Base-by-base conservation (phyloP, 805 yeast species). In the Candida wancherniae region DNA sequence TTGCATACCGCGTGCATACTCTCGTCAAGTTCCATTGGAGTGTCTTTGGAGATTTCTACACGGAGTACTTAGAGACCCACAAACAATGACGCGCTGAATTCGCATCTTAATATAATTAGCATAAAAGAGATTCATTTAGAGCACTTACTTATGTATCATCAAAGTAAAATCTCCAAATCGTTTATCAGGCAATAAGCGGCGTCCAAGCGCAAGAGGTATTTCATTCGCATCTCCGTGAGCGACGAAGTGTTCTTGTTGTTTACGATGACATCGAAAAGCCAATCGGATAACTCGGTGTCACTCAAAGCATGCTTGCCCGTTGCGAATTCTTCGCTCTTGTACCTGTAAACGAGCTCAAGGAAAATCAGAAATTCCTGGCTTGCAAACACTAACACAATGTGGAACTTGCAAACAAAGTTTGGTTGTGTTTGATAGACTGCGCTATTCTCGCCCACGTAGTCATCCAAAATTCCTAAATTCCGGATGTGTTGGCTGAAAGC, bases 11-110 rank as follows among this genome's bases (percentile, higher is more conserved):
- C 44, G 61, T 82, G 30, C 70, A 77, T 37, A 76, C 83, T 10
- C 68, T 85, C 36, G 75, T 75, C 28, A 79, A 77, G 36, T 80
- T 85, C 60, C 94, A 85, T 56, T 80, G 87, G 84, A 77, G 74
- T 34, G 95, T 85, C 9, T 84, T 85, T 57, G 87, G 84, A 19
- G 69, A 69, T 24, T 77, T 79, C 58, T 85, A 85, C 47, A 55
- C 62, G 25, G 75, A 71, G 32, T 52, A 48, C 36, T 31, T 37
- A 13, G 34, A 31, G 17, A 29, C 19, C 21, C 24, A 26, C 18
- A 23, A 33, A 34, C 30, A 25, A 22, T 22, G 9, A 18, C 20
- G 7, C 20, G 9, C 20, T 18, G 20, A 18, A 7, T 18, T 18
- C 20, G 9, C 6, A 28, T 15, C 12, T n/a, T 24, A 20, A 20